phyloP scores from a whole-genome alignment of 306 rosid species.

The Cucurbita maxima region DNA sequence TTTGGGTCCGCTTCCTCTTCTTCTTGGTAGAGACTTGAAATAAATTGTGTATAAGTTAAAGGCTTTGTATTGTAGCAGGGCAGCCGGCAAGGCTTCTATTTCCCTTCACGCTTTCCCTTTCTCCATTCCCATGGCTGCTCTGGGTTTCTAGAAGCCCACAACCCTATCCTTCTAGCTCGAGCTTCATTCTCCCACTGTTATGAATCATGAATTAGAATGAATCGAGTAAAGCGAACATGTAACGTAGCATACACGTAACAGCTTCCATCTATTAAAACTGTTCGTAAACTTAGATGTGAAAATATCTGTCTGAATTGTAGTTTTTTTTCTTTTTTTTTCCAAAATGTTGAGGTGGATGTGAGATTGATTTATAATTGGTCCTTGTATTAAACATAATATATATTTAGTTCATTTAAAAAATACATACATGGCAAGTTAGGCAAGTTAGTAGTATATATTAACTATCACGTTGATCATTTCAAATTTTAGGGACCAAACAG shows the following conservation, averaged over 20 bases:
- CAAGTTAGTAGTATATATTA: too few relatives aligned
- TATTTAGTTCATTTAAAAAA: too few relatives aligned
- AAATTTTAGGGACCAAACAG: too few relatives aligned
- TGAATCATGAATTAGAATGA: not conserved
- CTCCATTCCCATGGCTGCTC: constrained; percentile 99
- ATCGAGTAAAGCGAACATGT: not conserved
- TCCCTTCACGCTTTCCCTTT: constrained; percentile 29
- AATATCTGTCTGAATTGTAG: too few relatives aligned
- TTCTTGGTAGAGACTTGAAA: not conserved
- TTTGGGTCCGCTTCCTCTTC: not conserved
- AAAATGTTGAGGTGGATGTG: too few relatives aligned
- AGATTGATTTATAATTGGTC: too few relatives aligned
- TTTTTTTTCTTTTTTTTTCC: too few relatives aligned
- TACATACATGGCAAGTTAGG: too few relatives aligned
- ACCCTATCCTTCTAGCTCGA: constrained; percentile 45
- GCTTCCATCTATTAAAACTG: not conserved
- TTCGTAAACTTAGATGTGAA: not conserved
- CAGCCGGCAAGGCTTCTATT: not conserved
- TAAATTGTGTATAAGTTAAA: not conserved
- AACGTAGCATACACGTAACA: not conserved
- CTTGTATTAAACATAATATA: too few relatives aligned
- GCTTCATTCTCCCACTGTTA: constrained; percentile 72
- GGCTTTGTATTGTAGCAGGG: not conserved
- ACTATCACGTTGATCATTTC: too few relatives aligned
- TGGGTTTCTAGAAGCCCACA: constrained; percentile 82